phyloP scores from a whole-genome alignment of 2,329 filamentous ascomycete genomes.

The Metarhizium anisopliae region DNA sequence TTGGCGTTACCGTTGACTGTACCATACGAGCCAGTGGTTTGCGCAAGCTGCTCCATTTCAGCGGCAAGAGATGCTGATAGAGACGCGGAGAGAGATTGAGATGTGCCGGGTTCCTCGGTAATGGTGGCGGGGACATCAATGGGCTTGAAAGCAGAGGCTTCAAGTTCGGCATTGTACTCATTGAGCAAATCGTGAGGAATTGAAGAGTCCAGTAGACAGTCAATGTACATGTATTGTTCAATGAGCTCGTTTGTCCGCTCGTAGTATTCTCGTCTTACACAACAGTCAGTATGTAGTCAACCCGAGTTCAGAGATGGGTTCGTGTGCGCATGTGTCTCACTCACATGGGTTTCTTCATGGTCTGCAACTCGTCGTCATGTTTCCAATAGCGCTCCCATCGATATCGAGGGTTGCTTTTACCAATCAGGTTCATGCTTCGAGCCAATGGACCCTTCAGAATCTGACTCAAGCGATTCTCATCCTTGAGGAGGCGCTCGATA shows the following conservation, averaged over 20 bases:
- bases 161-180: constrained; percentile 64
- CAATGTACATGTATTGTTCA: constrained; percentile 89
- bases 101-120: constrained; percentile 50
- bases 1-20: constrained; percentile 11
- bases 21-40: constrained; percentile 16
- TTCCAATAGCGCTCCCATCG: constrained; percentile 84
- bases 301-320: neutral
- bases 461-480: constrained; percentile 50
- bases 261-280: constrained; percentile 65
- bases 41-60: constrained; percentile 1
- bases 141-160: constrained; percentile 42
- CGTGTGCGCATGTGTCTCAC: constrained; percentile 6
- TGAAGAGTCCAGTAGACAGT: constrained; percentile 80
- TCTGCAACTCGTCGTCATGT: constrained; percentile 61
- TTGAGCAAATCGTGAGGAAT: constrained; percentile 88
- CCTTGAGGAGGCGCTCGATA: constrained; percentile 34
- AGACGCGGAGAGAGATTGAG: constrained; percentile 15
- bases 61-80: constrained; percentile 9
- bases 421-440: constrained; percentile 79
- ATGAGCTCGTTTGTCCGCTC: constrained; percentile 82
- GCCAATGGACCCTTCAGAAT: constrained; percentile 62
- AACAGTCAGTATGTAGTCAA: neutral
- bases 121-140: constrained; percentile 65
- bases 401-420: constrained; percentile 78
- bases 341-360: constrained; percentile 63